These are phyloP conservation scores for Austroboletus olivaceoglutinosus DNA, from an alignment of 1,284 basidiomycete species.

Conservation along the genomic window DNA sequence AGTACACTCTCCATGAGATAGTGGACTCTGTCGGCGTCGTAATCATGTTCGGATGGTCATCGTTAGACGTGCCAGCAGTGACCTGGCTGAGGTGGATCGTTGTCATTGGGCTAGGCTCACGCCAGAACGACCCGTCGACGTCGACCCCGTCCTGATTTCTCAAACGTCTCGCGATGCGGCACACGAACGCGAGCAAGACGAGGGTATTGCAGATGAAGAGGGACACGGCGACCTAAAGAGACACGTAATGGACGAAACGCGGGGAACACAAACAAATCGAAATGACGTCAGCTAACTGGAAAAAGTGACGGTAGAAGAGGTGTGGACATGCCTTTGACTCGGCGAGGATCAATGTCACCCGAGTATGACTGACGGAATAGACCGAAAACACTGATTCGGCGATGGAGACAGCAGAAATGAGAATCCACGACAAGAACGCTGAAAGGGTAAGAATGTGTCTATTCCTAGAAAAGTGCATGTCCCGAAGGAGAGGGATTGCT, in stretches of 20 bases:
- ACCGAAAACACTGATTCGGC: conserved; percentile 4
- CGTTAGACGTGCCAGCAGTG: background rate
- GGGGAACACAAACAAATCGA: too few relatives aligned
- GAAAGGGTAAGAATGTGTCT: conserved; percentile 6
- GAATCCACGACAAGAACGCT: conserved; percentile 4
- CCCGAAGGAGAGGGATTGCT: conserved; percentile 6
- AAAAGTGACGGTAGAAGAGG: background rate
- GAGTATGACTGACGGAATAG: background rate
- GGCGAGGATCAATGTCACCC: background rate
- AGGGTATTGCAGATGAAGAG: conserved; percentile 13
- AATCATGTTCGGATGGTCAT: background rate
- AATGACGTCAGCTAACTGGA: too few relatives aligned
- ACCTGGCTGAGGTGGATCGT: background rate
- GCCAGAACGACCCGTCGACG: background rate
- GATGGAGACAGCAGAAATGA: conserved; percentile 7
- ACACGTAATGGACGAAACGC: background rate
- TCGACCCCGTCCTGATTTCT: conserved; percentile 3
- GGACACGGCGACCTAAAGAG: conserved; percentile 3
- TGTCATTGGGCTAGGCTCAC: background rate
- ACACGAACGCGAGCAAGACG: conserved; percentile 10
- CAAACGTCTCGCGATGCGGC: conserved; percentile 2
- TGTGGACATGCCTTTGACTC: conserved; percentile 4
- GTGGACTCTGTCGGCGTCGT: background rate
- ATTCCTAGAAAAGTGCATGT: conserved; percentile 5
- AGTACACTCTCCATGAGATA: background rate